Base-by-base conservation (phyloP, 306 rosid genomes). In the Castanea sativa region DNA sequence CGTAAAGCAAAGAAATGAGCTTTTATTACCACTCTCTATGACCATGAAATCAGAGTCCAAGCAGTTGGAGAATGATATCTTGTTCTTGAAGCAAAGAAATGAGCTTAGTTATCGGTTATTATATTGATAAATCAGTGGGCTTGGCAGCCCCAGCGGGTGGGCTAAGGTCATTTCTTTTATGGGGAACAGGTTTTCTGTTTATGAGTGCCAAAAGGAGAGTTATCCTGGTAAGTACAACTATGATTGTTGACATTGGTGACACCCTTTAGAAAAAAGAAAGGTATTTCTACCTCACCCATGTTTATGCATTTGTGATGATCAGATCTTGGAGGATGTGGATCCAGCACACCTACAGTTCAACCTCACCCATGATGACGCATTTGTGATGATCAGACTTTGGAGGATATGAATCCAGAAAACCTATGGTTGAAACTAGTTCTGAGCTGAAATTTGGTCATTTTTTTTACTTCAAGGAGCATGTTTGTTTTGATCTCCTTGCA, bases 41-140 rank as follows among this genome's bases (percentile, higher is more conserved):
- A 90, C 19, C 80, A 30, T 20, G 90, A 90, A 57, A 86, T 82
- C 72, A 90, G 83, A 84, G 86, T 95, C 84, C 90, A 81, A 83
- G 98, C 96, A 41, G 98, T 95, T 75, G 78, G 98, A 83, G 97
- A 92, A 88, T 90, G 98, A 71, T 90, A 90, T 83, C 91, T 86
- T 83, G 97, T 95, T 79, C 92, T 95, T 14, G 91, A 86, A 90
- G 92, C 59, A 80, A 90, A 85, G 45, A 91, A 95, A 81, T 90
- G 85, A 91, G 80, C 64, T 4, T 52, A 63, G 27, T 73, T 72
- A 55, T 41, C 73, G 9, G 63, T 33, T 49, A 27, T 23, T 76
- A 73, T 51, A 67, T 53, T 65, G 79, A 63, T 63, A 76, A 30
- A 81, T 72, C 29, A 76, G 75, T 61, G 38, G 60, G 76, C 19